Conservation (phyloP, 352 stramenopile species). For the Globisporangium camurandrum region DNA sequence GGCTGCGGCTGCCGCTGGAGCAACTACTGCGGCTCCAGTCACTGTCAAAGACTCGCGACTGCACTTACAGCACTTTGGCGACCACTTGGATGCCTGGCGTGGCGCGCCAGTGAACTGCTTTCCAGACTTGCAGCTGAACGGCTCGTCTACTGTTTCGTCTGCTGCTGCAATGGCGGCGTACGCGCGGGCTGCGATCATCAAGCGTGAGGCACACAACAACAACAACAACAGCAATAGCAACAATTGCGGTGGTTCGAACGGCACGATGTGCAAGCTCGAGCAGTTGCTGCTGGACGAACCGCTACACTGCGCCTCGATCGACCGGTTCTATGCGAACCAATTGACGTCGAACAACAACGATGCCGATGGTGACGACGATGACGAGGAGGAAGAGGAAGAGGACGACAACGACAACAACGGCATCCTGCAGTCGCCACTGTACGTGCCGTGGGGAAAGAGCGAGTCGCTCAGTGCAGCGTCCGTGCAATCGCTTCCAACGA, state of each 20-base stretch:
- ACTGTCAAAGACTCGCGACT: not conserved
- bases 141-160: slow-evolving; percentile 1
- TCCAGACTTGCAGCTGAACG: slow-evolving; percentile 1
- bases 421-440: slow-evolving; percentile 26
- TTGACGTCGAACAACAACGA: slow-evolving; percentile 44
- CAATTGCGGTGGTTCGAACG: too few relatives aligned
- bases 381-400: too few relatives aligned
- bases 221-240: too few relatives aligned
- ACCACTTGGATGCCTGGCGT: slow-evolving; percentile 8
- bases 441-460: slow-evolving; percentile 14
- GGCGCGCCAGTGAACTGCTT: slow-evolving; percentile 7
- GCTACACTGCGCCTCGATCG: slow-evolving; percentile 15
- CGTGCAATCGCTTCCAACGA: slow-evolving; percentile 5
- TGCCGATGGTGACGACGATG: too few relatives aligned
- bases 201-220: slow-evolving; percentile 2
- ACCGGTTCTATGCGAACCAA: slow-evolving; percentile 45
- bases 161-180: slow-evolving; percentile 10
- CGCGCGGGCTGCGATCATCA: slow-evolving; percentile 3
- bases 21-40: too few relatives aligned
- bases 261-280: slow-evolving; percentile 34
- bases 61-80: slow-evolving; percentile 5
- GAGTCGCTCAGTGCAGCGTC: slow-evolving; percentile 1
- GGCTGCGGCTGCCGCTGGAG: not conserved
- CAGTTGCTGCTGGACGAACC: slow-evolving; percentile 59
- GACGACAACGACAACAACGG: too few relatives aligned